Evolutionary conservation across 257 asterid genomes (phyloP), one percentile per base, ranked within the genome.

Genomic region (Ehretia macrophylla): DNA sequence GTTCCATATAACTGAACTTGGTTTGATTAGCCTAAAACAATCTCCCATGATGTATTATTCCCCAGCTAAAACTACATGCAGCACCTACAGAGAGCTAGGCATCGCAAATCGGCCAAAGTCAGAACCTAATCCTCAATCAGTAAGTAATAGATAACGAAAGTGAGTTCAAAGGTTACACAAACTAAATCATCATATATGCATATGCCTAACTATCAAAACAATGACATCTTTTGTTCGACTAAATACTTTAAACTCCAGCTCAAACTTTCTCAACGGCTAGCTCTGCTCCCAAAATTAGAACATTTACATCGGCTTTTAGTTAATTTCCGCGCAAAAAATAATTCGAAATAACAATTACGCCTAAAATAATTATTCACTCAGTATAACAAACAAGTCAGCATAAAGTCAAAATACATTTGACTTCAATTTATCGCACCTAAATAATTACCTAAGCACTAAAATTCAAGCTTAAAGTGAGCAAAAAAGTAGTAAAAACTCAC

Each of bases 401-500:
- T 1, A 17, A 47, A 56, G 32, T 19, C 6, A 51, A 16, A 37
- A 12, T 32, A 16, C 16, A 51, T 27, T n/a, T n/a, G n/a, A 20
- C 9, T 10, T 11, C n/a, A 11, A 44, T n/a, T 9, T 14, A 55
- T 3, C 18, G 6, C 39, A 42, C 12, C 6, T 38, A 38, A 5
- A 38, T 5, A 5, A 38, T 18, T 0, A 19, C 56, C 32, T 10
- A 51, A 51, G 22, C 14, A 51, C 17, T 12, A 49, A 16, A 55
- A 49, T 11, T 49, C 40, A 40, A 56, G 50, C 54, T 12, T 48
- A 20, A 61, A 62, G 3, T 3, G 17, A 27, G 14, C 45, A 18
- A 62, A 63, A 59, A 17, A 50, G 14, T 49, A 42, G 66, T 53
- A 74, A 51, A 72, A 22, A 78, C 99, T 89, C 76, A 93, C 99